Conservation (phyloP, 1,284 basidiomycete genomes). For the Puccinia novopanici region DNA sequence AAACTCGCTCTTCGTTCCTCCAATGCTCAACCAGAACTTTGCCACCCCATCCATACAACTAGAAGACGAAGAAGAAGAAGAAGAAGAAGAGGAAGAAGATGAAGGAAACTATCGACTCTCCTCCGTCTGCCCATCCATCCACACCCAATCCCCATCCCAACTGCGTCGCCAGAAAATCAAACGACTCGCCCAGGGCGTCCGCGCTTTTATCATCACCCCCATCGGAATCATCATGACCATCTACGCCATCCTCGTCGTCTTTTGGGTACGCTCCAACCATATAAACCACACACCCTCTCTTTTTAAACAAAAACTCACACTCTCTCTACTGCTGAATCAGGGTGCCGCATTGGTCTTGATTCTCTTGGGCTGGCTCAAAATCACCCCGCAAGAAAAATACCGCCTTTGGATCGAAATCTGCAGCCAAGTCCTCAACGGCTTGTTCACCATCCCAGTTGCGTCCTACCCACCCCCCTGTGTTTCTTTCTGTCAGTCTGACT, state of each 20-base stretch:
- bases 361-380: constrained; percentile 44
- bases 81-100: no score
- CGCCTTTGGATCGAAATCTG: constrained; percentile 48
- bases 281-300: no score
- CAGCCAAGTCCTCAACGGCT: constrained; percentile 47
- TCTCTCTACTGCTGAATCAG: neutral
- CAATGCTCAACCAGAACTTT: constrained; percentile 24
- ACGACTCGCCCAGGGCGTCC: constrained; percentile 7
- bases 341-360: constrained; percentile 46
- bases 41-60: constrained; percentile 16
- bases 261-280: constrained; percentile 38
- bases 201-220: constrained; percentile 33
- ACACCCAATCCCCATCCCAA: neutral
- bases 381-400: constrained; percentile 24
- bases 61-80: no score
- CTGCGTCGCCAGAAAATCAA: neutral
- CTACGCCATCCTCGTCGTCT: constrained; percentile 45
- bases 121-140: neutral
- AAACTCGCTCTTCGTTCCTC: constrained; percentile 32
- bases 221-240: constrained; percentile 43
- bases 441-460: constrained; percentile 43
- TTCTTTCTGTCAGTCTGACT: neutral
- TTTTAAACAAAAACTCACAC: neutral
- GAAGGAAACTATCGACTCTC: no score
- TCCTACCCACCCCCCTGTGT: no score